Evolutionary conservation across 78 protist genomes (phyloP), one percentile per base, ranked within the genome.

Genomic region (Creolimax fragrantissima): DNA sequence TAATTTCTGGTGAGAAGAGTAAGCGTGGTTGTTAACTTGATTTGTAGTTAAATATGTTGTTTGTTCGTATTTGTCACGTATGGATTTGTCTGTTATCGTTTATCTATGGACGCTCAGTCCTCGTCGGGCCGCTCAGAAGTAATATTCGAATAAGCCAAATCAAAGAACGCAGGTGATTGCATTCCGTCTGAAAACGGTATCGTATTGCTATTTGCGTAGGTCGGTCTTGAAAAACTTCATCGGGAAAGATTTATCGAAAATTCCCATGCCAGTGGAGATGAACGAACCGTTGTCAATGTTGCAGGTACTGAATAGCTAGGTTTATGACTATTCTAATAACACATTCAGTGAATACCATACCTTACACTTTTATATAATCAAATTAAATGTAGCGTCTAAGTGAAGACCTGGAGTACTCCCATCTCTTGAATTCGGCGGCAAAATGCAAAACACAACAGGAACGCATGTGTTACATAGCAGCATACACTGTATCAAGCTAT

Each of bases 201-300:
- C 45, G 6, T 43, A 41, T 37, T 86, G 45, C 43, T 35, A 17
- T 2, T 86, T 83, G 7, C 37, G 7, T 41, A 83, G 86, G 86
- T 5, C 86, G 6, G 86, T 83, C 44, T 41, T 92, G 91, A 85
- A 86, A 42, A 74, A 92, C 58, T 45, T 44, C 91, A 88, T 92
- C 35, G 94, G 94, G 81, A 92, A 92, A 85, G 94, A 88, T 85
- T 58, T 86, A 11, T 32, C 66, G 41, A 85, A 88, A 37, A 92
- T 92, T 7, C 91, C 94, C 41, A 88, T 92, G 91, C 94, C 94
- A 2, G 94, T 88, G 45, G 5, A 32, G 24, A 85, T 85, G 83
- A 92, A 92, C 94, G 94, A 92, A 89, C 94, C 94, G 32, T 44
- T 81, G 36, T 39, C 81, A 2, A 6, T 47, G 41, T 74, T 88